These are phyloP conservation scores for Mallotus japonicus DNA, from an alignment of 441 rosid species.

Conservation along the genomic window DNA sequence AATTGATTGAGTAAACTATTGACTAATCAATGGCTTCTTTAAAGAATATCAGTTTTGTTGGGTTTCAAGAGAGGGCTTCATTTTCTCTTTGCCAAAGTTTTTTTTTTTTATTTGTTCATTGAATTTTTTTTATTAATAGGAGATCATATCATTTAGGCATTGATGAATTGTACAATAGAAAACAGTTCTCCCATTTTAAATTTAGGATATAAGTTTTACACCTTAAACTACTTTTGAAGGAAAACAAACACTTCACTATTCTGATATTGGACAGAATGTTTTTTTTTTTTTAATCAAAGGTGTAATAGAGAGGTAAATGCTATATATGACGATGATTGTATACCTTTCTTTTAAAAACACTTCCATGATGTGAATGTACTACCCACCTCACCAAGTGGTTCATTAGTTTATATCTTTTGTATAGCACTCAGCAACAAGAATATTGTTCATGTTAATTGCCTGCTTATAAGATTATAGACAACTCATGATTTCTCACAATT, in stretches of 20 bases:
- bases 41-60: neutral
- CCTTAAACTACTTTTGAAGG: no score
- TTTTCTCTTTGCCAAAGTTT: neutral
- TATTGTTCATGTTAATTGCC: constrained; percentile 24
- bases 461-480: constrained; percentile 6
- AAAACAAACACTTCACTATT: no score
- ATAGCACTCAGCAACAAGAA: neutral
- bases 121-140: neutral
- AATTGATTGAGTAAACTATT: neutral
- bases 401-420: neutral
- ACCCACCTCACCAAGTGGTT: constrained; percentile 26
- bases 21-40: neutral
- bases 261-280: no score
- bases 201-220: no score
- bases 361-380: constrained; percentile 22
- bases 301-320: neutral
- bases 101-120: neutral
- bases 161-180: no score
- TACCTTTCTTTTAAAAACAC: neutral
- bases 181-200: no score
- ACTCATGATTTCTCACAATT: neutral
- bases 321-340: neutral
- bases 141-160: no score
- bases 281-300: no score
- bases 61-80: neutral